Percentiles rank a stretch among this genome's conserved stretches.
phyloP scores from a whole-genome alignment of 345 rosid species.

The Eucalyptus caleyi region DNA sequence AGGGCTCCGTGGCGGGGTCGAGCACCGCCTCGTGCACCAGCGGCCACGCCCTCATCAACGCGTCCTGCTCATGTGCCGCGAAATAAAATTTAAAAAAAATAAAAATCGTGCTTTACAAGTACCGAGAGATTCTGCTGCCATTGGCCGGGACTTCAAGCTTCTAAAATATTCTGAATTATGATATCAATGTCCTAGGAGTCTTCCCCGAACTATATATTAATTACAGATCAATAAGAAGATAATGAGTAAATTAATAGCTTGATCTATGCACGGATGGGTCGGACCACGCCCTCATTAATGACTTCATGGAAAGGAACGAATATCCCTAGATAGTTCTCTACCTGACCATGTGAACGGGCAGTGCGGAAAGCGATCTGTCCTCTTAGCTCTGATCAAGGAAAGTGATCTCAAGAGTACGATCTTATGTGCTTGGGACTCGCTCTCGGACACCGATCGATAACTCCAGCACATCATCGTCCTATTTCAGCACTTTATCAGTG shows the following conservation, averaged over 20 bases:
- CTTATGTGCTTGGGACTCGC: background rate
- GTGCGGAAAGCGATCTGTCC: background rate
- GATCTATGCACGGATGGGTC: background rate
- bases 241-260: background rate
- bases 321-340: background rate
- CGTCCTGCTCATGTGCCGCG: conserved; percentile 21
- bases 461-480: background rate
- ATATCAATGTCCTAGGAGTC: background rate
- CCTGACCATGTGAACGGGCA: background rate
- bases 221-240: background rate
- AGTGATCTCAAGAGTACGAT: background rate
- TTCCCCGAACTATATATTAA: background rate
- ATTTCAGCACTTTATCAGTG: too few species aligned
- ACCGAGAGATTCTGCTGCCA: background rate
- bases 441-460: background rate
- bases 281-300: background rate
- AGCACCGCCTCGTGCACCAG: conserved; percentile 64
- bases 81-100: background rate
- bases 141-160: background rate
- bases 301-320: background rate
- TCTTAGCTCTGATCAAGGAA: background rate
- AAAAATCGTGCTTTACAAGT: background rate
- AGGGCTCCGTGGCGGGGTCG: conserved; percentile 61
- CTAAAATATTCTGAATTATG: background rate
- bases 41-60: conserved; percentile 70